phyloP scores from a whole-genome alignment of 1,139 yeast genomes.

The Candida frijolesensis region DNA sequence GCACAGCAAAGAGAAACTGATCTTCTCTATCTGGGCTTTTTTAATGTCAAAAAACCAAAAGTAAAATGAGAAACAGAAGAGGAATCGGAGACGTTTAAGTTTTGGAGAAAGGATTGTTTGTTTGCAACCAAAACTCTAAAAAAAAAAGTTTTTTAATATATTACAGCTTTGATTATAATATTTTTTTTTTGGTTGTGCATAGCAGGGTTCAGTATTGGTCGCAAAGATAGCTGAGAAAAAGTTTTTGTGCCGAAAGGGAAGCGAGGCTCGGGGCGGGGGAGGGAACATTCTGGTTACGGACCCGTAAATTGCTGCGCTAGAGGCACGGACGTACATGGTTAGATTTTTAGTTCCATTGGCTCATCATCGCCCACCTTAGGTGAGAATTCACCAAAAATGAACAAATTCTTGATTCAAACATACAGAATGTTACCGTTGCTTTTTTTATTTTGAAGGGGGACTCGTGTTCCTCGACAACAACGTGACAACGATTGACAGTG shows the following conservation, averaged over 20 bases:
- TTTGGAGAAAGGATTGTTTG: background rate
- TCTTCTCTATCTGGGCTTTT: too few relatives aligned
- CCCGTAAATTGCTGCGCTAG: too few relatives aligned
- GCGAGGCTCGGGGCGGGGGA: background rate
- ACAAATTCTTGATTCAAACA: background rate
- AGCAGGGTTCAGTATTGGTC: background rate
- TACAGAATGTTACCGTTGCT: background rate
- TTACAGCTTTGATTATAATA: too few relatives aligned
- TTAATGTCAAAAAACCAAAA: too few relatives aligned
- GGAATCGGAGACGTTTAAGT: background rate
- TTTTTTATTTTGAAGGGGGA: background rate
- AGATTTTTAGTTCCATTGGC: background rate
- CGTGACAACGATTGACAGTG: background rate
- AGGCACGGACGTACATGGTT: too few relatives aligned
- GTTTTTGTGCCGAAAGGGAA: too few relatives aligned
- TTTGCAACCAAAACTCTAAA: too few relatives aligned
- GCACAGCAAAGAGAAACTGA: too few relatives aligned
- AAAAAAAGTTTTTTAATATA: too few relatives aligned
- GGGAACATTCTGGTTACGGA: background rate
- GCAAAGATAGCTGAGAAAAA: background rate
- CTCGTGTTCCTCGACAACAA: background rate
- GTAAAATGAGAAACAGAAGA: background rate
- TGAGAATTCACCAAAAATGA: background rate
- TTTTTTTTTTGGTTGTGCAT: too few relatives aligned
- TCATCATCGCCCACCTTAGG: background rate